Evolutionary conservation across 2,329 filamentous ascomycete species (phyloP).

Genomic region (Colletotrichum tropicicola): DNA sequence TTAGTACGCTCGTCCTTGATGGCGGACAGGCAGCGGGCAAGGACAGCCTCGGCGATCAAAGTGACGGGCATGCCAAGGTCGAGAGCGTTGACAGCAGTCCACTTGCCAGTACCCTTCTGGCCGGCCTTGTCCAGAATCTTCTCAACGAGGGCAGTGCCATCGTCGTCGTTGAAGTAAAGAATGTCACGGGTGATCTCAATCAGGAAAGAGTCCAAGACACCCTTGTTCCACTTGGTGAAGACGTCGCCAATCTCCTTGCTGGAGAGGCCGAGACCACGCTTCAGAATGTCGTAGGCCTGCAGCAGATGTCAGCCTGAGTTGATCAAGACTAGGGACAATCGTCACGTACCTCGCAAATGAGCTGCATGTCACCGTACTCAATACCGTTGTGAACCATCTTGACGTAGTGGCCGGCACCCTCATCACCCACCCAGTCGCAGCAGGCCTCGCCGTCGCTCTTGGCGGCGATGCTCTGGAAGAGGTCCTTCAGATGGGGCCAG

Average conservation of each 20-base stretch:
- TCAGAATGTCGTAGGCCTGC: conserved; percentile 99
- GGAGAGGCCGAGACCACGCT: conserved; percentile 89
- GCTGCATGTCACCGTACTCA: conserved; percentile 99
- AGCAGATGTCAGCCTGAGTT: conserved; percentile 32
- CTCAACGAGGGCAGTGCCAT: conserved; percentile 90
- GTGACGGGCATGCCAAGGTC: conserved; percentile 99
- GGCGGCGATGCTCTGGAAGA: conserved; percentile 97
- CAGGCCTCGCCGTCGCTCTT: conserved; percentile 98
- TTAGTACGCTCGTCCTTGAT: conserved; percentile 92
- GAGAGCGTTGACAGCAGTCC: conserved; percentile 98
- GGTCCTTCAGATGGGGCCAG: conserved; percentile 98
- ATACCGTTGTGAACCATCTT: conserved; percentile 99
- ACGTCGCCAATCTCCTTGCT: conserved; percentile 97
- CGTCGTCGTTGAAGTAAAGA: conserved; percentile 97
- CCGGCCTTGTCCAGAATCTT: conserved; percentile 99
- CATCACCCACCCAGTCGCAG: conserved; percentile 99
- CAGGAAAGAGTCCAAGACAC: conserved; percentile 97
- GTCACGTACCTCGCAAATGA: conserved; percentile 89
- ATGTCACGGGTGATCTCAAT: conserved; percentile 99
- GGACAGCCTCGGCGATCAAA: conserved; percentile 95
- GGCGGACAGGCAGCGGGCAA: conserved; percentile 91
- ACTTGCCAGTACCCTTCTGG: conserved; percentile 99
- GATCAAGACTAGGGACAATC: background rate
- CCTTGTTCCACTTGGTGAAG: conserved; percentile 97
- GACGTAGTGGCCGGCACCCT: conserved; percentile 99